Conservation (phyloP, 768 basidiomycete species). For the Suillus alpinus region DNA sequence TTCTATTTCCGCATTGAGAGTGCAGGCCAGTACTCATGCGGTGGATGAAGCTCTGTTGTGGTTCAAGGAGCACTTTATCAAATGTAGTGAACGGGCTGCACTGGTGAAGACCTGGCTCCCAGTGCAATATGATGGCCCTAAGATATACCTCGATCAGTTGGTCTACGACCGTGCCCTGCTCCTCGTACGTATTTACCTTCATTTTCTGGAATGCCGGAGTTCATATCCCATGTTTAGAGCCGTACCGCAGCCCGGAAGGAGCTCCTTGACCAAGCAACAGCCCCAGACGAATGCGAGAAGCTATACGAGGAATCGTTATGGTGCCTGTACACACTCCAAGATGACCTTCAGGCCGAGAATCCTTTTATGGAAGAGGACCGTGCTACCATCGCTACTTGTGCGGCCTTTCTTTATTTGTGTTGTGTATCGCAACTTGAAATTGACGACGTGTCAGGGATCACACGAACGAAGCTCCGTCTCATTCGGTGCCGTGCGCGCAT, state of each 20-base stretch:
- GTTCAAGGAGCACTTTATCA: constrained; percentile 93
- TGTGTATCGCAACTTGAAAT: constrained; percentile 3
- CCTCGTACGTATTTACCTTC: constrained; percentile 52
- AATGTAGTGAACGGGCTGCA: constrained; percentile 90
- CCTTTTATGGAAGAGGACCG: constrained; percentile 85
- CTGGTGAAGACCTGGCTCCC: constrained; percentile 87
- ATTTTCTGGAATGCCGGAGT: neutral
- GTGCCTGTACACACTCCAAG: constrained; percentile 90
- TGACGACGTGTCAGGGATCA: constrained; percentile 60
- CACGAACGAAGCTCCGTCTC: constrained; percentile 80
- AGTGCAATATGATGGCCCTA: constrained; percentile 76
- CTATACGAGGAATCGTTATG: constrained; percentile 94
- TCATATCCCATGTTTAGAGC: constrained; percentile 49
- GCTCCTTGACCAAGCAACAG: constrained; percentile 71
- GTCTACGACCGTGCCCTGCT: constrained; percentile 90
- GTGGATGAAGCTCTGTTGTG: constrained; percentile 63
- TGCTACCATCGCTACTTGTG: constrained; percentile 74
- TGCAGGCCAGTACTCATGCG: constrained; percentile 9
- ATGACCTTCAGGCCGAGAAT: constrained; percentile 81
- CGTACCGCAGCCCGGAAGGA: constrained; percentile 92
- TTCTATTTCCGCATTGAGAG: neutral
- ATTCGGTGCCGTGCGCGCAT: constrained; percentile 73
- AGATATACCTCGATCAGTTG: constrained; percentile 84
- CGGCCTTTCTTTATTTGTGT: constrained; percentile 22
- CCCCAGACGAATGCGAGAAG: constrained; percentile 84